A percentile compares a stretch with the other conserved stretches of the same genome.
Conservation (phyloP, 257 asterid species). For the Capsicum rhomboideum region DNA sequence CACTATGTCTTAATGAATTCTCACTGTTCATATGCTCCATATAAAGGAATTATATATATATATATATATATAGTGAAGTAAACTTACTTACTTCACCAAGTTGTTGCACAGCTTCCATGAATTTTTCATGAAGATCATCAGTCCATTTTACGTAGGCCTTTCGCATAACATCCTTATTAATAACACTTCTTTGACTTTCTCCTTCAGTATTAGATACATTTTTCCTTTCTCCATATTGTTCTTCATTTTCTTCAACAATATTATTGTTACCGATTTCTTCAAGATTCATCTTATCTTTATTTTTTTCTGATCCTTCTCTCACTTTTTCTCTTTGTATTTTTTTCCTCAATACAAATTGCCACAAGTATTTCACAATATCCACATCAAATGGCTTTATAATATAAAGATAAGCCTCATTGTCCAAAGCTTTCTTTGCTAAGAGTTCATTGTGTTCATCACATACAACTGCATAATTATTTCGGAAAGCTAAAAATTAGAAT, state of each 20-base stretch:
- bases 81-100: conserved; percentile 30
- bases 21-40: background rate
- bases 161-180: background rate
- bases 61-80: background rate
- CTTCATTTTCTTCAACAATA: background rate
- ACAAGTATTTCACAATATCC: background rate
- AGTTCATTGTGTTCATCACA: too few species aligned
- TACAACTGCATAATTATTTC: background rate
- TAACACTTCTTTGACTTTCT: background rate
- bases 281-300: background rate
- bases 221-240: too few species aligned
- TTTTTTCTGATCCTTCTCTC: background rate
- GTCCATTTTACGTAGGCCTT: conserved; percentile 12
- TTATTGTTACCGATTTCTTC: background rate
- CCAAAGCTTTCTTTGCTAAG: background rate
- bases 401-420: background rate
- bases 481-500: background rate
- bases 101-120: conserved; percentile 4
- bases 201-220: background rate
- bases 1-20: background rate
- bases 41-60: too few species aligned
- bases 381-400: background rate
- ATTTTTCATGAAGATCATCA: conserved; percentile 10
- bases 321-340: background rate
- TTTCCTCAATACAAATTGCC: background rate